These are phyloP conservation scores for Lactarius vividus DNA, from an alignment of 768 basidiomycete genomes.

Conservation along the genomic window DNA sequence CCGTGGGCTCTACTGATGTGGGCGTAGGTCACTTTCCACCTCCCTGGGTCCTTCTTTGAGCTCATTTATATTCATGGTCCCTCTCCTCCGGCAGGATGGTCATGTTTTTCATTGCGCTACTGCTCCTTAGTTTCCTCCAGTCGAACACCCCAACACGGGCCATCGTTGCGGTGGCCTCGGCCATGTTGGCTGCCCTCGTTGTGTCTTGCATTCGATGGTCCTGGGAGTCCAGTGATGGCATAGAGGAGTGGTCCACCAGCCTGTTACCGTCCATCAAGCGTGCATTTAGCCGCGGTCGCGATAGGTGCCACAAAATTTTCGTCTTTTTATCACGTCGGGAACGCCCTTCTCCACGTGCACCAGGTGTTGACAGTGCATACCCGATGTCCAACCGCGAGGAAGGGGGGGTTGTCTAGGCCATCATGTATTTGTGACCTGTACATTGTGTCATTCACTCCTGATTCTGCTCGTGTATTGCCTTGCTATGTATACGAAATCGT, in stretches of 20 bases:
- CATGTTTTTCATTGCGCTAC: constrained; percentile 4
- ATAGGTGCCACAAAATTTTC: neutral
- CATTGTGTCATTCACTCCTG: neutral
- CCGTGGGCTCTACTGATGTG: constrained; percentile 42
- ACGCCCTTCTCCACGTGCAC: neutral
- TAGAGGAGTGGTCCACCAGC: neutral
- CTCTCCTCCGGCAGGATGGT: constrained; percentile 1
- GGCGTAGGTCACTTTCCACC: constrained; percentile 42
- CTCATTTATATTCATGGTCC: neutral
- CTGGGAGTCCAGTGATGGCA: constrained; percentile 1
- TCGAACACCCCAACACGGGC: constrained; percentile 11
- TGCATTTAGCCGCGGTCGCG: neutral
- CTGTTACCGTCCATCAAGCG: neutral
- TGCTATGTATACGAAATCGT: neutral
- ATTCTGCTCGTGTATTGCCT: neutral
- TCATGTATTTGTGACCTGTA: neutral
- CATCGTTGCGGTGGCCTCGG: neutral
- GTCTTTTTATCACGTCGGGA: neutral
- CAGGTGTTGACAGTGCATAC: too few species aligned
- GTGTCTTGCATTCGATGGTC: neutral
- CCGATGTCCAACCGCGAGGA: neutral
- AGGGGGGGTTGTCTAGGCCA: neutral
- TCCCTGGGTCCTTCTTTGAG: neutral
- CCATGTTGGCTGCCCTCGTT: neutral
- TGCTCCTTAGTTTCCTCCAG: constrained; percentile 3